Conservation (phyloP, 2,329 filamentous ascomycete genomes). For the Parastagonospora avenae region DNA sequence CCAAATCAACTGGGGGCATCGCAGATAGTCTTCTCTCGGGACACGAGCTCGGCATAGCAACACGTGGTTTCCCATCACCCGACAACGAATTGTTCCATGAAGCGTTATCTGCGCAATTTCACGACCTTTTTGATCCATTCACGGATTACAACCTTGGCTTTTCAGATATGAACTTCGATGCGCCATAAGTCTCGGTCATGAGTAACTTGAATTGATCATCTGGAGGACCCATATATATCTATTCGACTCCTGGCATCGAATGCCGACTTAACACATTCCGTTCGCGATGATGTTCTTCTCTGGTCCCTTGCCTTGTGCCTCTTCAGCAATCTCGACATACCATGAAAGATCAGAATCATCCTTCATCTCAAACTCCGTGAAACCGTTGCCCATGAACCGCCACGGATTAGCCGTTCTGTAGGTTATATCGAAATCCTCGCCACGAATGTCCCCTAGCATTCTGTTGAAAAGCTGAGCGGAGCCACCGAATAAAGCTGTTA, state of each 20-base stretch:
- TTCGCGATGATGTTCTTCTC: constrained; percentile 1
- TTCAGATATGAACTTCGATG: constrained; percentile 4
- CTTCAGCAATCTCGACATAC: constrained; percentile 29
- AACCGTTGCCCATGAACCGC: constrained; percentile 57
- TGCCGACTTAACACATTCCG: background rate
- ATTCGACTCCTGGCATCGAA: too few species aligned
- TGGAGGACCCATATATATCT: too few species aligned
- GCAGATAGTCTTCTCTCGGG: constrained; percentile 21
- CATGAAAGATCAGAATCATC: constrained; percentile 36
- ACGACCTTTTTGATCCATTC: constrained; percentile 29
- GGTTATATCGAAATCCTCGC: constrained; percentile 56
- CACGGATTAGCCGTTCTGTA: constrained; percentile 54
- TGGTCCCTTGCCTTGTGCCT: constrained; percentile 24
- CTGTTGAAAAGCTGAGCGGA: constrained; percentile 23
- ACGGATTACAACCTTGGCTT: constrained; percentile 16
- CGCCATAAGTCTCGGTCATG: background rate
- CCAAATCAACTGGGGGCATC: constrained; percentile 25
- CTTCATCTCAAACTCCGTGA: constrained; percentile 49
- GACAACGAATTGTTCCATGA: constrained; percentile 27
- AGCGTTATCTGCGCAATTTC: constrained; percentile 25
- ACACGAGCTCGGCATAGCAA: constrained; percentile 21
- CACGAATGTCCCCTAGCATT: constrained; percentile 43
- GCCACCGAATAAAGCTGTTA: constrained; percentile 24
- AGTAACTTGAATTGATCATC: too few species aligned
- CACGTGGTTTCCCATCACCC: constrained; percentile 26